Evolutionary conservation across 2,329 filamentous ascomycete species (phyloP), one percentile per base, ranked within the genome.

Genomic region (Penicillium vulpinum): DNA sequence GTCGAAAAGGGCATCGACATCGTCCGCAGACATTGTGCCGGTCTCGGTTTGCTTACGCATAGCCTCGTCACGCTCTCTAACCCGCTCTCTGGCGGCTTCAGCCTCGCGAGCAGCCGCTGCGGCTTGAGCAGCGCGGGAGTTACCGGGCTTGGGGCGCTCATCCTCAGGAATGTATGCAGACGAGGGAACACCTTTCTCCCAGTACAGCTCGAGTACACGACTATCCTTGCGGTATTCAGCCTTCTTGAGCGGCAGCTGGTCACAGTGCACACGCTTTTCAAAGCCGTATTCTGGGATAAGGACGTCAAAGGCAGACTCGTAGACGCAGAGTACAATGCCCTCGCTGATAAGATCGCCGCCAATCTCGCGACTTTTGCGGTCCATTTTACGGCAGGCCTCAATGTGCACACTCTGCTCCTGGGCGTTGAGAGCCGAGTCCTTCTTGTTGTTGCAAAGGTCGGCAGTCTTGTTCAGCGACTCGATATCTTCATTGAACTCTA

Each of bases 331-430:
- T 47, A 99, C 92, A 67, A 99, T 93, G 65, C 94, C 94, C 74
- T 97, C 93, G 68, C 89, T 92, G 73, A 99, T 92, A 52, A 99
- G 84, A 64, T 99, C 94, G 46, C 91, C 92, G 62, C 93, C 92
- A 65, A 87, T 84, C 66, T 95, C 90, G 72, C 91, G 88, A 64
- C 90, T 87, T 76, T 89, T 90, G 80, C 90, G 92, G 78, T 97
- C 92, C 90, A 99, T 97, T 68, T 87, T 88, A 66, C 94, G 89
- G 81, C 94, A 99, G 5, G 93, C 91, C 74, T 97, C 94, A 62
- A 99, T 97, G 78, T 99, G 94, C 48, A 99, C 92, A 75, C 94
- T 97, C 79, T 99, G 94, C 75, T 99, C 94, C 75, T 99, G 94
- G 15, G 94, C 94, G 70, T 91, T 94, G 78, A 96, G 93, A 1